These are phyloP conservation scores for Nicotiana benthamiana DNA, from an alignment of 257 asterid genomes.

Conservation along the genomic window DNA sequence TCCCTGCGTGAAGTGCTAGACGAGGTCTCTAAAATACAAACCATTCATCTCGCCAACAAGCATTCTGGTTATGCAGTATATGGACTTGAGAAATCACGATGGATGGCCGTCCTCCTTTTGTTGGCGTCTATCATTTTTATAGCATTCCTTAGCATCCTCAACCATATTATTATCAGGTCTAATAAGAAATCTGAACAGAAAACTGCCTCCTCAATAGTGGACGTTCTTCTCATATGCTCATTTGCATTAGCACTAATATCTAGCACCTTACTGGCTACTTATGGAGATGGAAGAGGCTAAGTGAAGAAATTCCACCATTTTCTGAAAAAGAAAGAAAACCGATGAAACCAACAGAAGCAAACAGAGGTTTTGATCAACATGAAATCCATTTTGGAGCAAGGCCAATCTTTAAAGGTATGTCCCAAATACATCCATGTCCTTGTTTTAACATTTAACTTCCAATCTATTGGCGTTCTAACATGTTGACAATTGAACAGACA, in stretches of 20 bases:
- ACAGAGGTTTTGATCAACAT: constrained; percentile 35
- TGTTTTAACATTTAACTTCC: background rate
- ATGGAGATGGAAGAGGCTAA: constrained; percentile 42
- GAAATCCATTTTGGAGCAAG: constrained; percentile 66
- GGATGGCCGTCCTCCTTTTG: constrained; percentile 39
- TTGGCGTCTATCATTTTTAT: constrained; percentile 41
- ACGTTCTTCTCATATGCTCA: constrained; percentile 47
- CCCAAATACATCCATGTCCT: background rate
- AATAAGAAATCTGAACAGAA: constrained; percentile 29
- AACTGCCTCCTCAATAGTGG: constrained; percentile 43
- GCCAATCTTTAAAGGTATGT: constrained; percentile 71
- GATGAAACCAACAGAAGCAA: constrained; percentile 28
- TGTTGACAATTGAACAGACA: constrained; percentile 29
- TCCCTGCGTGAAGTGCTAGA: constrained; percentile 37
- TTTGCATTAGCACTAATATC: constrained; percentile 40
- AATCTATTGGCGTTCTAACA: constrained; percentile 8
- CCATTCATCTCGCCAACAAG: constrained; percentile 27
- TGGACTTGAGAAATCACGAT: constrained; percentile 37
- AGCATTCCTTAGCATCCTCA: constrained; percentile 33
- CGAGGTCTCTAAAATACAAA: constrained; percentile 25
- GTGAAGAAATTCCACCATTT: constrained; percentile 23
- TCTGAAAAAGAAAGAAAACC: constrained; percentile 24
- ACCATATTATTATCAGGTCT: constrained; percentile 33
- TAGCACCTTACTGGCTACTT: constrained; percentile 28
- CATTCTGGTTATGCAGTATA: constrained; percentile 24